Base-by-base conservation (phyloP, 2,329 filamentous ascomycete species). In the Aciculosporium take region DNA sequence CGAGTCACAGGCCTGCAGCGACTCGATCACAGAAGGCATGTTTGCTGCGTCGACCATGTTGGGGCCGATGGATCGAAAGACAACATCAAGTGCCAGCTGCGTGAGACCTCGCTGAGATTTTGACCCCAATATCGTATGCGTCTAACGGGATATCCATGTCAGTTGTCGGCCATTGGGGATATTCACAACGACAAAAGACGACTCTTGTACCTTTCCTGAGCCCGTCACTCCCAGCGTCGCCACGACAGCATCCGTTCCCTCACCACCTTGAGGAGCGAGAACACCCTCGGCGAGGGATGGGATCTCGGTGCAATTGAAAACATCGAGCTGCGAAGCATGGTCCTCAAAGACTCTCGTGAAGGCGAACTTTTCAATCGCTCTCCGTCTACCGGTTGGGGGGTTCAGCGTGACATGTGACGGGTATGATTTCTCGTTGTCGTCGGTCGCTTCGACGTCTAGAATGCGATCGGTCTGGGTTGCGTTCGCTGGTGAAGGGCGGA, bases 261-360 rank as follows among this genome's bases (percentile, higher is more conserved):
- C 81, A 39, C 79, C 75, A 27, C 81, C 80, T 34, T 75, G 67
- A 18, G 74, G 71, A 6, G 81, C 81, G 32, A 98, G 58, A 3
- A 94, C 87, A 17, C 85, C 86, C 52, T 89, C 79, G 6, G 95
- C 73, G 33, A 95, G 67, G 1, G 76, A 71, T 12, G 82, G 65
- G 34, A 94, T 75, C 20, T 81, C 81, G 0, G 82, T 84, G 53
- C 80, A 80, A 49, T 85, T 73, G 56, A 98, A 95, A 8, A 98
- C 64, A 53, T 95, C 86, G 23, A 91, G 67, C 56, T 98, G 91
- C 6, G 74, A 76, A 2, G 86, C 79, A 53, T 82, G 71, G 56
- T 96, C 88, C 52, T 93, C 83, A 52, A 96, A 95, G 1, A 98
- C 87, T 47, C 78, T 78, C 0, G 91, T 98, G 56, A 98, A 98